Conservation (phyloP, 1,284 basidiomycete genomes). For the Apiotrichum montevideense region DNA sequence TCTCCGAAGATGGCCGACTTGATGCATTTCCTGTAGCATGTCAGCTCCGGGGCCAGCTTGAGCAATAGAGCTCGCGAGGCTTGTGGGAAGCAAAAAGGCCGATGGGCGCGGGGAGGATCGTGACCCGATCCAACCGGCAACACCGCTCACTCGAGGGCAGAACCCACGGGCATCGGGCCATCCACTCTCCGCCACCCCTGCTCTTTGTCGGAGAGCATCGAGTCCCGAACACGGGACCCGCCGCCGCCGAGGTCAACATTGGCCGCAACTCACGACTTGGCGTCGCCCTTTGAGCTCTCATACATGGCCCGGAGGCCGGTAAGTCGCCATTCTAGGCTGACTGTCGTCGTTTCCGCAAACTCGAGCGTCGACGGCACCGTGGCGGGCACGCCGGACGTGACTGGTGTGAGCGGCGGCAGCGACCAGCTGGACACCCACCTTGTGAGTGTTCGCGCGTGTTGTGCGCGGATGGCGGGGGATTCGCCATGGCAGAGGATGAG, state of each 20-base stretch:
- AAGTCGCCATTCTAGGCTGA: slow-evolving; percentile 70
- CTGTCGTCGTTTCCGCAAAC: slow-evolving; percentile 56
- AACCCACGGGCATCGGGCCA: too few species aligned
- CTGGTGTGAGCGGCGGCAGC: not conserved
- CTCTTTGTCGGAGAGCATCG: too few species aligned
- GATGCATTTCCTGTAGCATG: slow-evolving; percentile 40
- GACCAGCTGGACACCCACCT: not conserved
- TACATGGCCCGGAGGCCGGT: slow-evolving; percentile 62
- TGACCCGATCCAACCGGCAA: too few species aligned
- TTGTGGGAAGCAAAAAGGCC: too few species aligned
- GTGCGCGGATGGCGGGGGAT: not conserved
- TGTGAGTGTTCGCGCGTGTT: not conserved
- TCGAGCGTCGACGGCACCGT: slow-evolving; percentile 20
- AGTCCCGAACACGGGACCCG: too few species aligned
- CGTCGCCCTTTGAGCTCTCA: slow-evolving; percentile 54
- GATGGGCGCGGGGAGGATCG: too few species aligned
- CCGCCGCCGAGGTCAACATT: too few species aligned
- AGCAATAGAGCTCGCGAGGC: too few species aligned
- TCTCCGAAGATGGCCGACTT: slow-evolving; percentile 47
- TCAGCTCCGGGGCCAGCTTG: too few species aligned
- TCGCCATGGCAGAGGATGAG: not conserved
- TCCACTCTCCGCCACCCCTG: too few species aligned
- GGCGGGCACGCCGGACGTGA: not conserved
- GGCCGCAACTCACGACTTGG: slow-evolving; percentile 38
- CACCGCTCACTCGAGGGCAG: too few species aligned